Evolutionary conservation across 306 rosid species (phyloP).

Genomic region (Fragaria nilgerrensis): DNA sequence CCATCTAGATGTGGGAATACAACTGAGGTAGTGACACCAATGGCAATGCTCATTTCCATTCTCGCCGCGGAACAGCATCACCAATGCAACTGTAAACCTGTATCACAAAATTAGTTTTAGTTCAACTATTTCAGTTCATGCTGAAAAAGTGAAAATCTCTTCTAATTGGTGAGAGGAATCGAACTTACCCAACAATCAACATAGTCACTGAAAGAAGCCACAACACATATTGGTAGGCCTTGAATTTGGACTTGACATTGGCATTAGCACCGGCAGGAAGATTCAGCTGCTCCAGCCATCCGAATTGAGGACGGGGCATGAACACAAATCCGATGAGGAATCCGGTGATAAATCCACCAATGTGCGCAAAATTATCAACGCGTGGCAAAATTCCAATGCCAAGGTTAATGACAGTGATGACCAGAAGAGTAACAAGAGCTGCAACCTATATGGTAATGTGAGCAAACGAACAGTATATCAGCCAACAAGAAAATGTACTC

Average conservation of each 20-base stretch:
- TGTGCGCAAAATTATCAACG: conserved; percentile 82
- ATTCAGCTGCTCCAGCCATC: conserved; percentile 54
- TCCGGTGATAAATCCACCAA: conserved; percentile 77
- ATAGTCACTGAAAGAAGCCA: conserved; percentile 56
- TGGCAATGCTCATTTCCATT: conserved; percentile 63
- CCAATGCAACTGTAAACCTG: conserved; percentile 55
- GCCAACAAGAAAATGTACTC: not conserved
- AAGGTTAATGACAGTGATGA: conserved; percentile 65
- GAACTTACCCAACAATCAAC: conserved; percentile 64
- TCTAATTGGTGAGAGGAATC: not conserved
- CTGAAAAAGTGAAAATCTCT: not conserved
- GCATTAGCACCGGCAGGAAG: conserved; percentile 37
- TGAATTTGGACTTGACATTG: conserved; percentile 58
- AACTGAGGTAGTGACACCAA: conserved; percentile 73
- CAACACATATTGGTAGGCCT: conserved; percentile 64
- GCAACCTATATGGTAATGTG: conserved; percentile 48
- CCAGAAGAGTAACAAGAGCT: conserved; percentile 63
- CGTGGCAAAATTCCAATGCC: conserved; percentile 81
- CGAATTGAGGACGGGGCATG: conserved; percentile 71
- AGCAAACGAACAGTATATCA: not conserved
- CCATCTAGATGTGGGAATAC: conserved; percentile 77
- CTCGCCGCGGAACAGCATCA: conserved; percentile 61
- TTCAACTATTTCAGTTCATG: not conserved
- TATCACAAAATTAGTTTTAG: not conserved
- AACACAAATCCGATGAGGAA: conserved; percentile 73